Evolutionary conservation across 164 flowering plant genomes (phyloP), one percentile per base, ranked within the genome.

Genomic region (Tetracentron sinense): DNA sequence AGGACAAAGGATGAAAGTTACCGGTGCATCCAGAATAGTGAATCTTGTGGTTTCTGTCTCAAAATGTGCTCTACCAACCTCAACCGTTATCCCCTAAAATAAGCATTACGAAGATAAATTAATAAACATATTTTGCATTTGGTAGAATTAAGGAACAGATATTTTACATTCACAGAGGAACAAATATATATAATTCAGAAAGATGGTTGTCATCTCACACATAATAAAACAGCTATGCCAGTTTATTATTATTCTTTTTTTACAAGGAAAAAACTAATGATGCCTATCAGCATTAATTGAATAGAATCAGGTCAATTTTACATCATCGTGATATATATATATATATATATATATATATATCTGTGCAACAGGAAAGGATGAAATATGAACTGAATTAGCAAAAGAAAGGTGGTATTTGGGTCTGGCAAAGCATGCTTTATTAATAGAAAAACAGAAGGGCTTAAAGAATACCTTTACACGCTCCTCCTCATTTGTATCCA

Each of bases 401-500:
- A 38, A 38, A 38, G 14, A 10, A 38, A 38, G 6, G 10, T 10
- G 10, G 10, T 33, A 33, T 16, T 8, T 38, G 44, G 8, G 4
- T 38, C 7, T 1, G 15, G 14, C 11, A 38, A 4, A 38, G 4
- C 44, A 38, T 38, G 5, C 44, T 16, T 38, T 10, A 38, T 38
- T 38, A 4, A 15, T 31, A 23, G 6, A 7, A 25, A 7, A 33
- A 35, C 2, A 1, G 5, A 22, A 19, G 6, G 29, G 20, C 46
- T 30, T 17, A n/a, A 21, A 5, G 25, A 35, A 42, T 80, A 92
- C 99, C 97, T 95, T 95, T 44, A 58, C 81, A 58, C 99, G 89
- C 76, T 95, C 99, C 74, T 95, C 99, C 75, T 89, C 97, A 75
- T 95, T 90, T 15, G 96, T 95, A 67, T 95, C 99, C 99, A 95